Conservation (phyloP, 441 rosid species). For the Omphalea diandra region DNA sequence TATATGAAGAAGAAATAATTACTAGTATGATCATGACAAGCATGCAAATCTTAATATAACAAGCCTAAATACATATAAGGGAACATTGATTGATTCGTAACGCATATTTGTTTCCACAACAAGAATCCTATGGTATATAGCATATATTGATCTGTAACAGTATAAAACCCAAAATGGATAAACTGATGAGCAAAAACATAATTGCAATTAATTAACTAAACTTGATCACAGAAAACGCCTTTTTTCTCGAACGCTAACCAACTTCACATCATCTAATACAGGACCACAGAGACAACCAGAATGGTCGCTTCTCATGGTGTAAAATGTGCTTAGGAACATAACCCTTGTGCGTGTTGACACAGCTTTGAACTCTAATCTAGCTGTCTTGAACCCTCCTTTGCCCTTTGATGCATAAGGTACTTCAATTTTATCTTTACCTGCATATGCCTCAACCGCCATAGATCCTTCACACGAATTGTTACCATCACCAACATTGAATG, state of each 20-base stretch:
- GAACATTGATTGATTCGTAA: neutral
- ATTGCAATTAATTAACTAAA: slow-evolving; percentile 11
- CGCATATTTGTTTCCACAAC: neutral
- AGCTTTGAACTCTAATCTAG: slow-evolving; percentile 50
- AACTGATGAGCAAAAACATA: no score
- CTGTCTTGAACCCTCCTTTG: slow-evolving; percentile 60
- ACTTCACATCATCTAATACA: slow-evolving; percentile 60
- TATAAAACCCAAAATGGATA: neutral
- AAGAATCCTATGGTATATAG: slow-evolving; percentile 1
- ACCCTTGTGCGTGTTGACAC: slow-evolving; percentile 47
- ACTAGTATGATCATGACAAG: no score
- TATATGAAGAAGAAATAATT: no score
- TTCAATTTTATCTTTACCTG: slow-evolving; percentile 38
- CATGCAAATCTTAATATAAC: neutral
- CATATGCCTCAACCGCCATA: slow-evolving; percentile 63
- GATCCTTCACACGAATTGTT: slow-evolving; percentile 60
- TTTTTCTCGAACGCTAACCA: slow-evolving; percentile 39
- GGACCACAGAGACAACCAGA: slow-evolving; percentile 84
- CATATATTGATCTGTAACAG: neutral
- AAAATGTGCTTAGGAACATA: slow-evolving; percentile 64
- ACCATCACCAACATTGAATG: slow-evolving; percentile 64
- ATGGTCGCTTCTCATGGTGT: slow-evolving; percentile 61
- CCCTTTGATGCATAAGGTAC: slow-evolving; percentile 59
- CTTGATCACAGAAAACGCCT: slow-evolving; percentile 25
- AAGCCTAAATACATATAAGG: neutral